Evolutionary conservation across 2,329 filamentous ascomycete species (phyloP).

Genomic region (Cordyceps farinosa): DNA sequence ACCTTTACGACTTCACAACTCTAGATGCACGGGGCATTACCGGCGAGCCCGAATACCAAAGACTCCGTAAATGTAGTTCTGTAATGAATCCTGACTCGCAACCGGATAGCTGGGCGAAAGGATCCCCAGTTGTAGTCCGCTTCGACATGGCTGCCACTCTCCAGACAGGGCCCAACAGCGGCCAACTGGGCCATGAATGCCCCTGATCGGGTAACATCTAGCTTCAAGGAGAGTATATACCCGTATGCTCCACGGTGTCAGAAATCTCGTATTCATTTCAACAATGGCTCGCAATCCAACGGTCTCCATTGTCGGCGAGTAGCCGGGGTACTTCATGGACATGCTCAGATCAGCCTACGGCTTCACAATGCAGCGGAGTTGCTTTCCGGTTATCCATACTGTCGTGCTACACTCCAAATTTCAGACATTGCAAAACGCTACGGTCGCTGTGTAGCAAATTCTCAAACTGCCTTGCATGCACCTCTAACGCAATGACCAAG

Average conservation of each 20-base stretch:
- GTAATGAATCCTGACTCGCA: neutral
- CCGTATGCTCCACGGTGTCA: neutral
- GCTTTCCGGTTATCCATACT: neutral
- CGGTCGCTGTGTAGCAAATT: neutral
- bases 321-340: neutral
- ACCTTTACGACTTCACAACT: neutral
- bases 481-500: neutral
- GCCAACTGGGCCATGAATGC: neutral
- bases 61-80: neutral
- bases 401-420: neutral
- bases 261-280: neutral
- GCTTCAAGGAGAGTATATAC: neutral
- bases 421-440: neutral
- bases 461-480: neutral
- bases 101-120: neutral
- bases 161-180: neutral
- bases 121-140: neutral
- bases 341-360: constrained; percentile 4
- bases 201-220: neutral
- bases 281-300: neutral
- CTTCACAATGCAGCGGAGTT: neutral
- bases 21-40: too few species aligned
- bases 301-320: neutral
- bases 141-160: neutral
- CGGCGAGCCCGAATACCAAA: neutral